Percentiles rank a stretch among this genome's conserved stretches.
These are phyloP conservation scores for Ophiosphaerella herpotricha DNA, from an alignment of 2,329 filamentous ascomycete species.

Conservation along the genomic window DNA sequence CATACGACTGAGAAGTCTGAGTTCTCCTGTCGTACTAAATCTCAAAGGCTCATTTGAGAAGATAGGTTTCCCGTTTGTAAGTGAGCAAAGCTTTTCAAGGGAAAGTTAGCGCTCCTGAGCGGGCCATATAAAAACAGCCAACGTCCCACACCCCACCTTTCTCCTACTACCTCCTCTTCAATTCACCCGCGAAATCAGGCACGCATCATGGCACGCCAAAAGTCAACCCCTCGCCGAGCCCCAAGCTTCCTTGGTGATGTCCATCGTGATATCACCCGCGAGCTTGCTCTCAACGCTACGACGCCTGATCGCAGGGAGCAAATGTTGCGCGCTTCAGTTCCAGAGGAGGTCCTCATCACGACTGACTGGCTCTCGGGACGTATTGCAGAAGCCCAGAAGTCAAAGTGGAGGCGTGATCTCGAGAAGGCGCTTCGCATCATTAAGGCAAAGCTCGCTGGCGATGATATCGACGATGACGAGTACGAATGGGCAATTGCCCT, in stretches of 20 bases:
- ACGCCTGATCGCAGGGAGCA: background rate
- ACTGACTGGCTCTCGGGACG: background rate
- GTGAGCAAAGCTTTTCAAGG: too few relatives aligned
- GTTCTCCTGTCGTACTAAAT: too few relatives aligned
- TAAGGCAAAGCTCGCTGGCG: too few relatives aligned
- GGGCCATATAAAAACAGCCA: too few relatives aligned
- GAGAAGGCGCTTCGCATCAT: background rate
- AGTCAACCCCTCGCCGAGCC: background rate
- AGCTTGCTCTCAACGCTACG: background rate
- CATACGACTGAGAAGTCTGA: too few relatives aligned
- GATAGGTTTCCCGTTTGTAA: too few relatives aligned
- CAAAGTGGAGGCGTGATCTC: background rate
- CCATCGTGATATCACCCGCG: background rate
- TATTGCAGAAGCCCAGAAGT: background rate
- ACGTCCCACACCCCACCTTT: too few relatives aligned
- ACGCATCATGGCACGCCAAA: background rate
- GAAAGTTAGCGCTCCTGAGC: too few relatives aligned
- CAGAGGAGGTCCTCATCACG: background rate
- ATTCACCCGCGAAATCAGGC: background rate
- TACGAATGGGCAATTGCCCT: too few relatives aligned
- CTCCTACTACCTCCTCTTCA: background rate
- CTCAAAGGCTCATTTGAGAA: too few relatives aligned
- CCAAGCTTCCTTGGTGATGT: background rate
- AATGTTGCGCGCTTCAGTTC: background rate
- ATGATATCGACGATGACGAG: too few relatives aligned